Evolutionary conservation across 2,329 filamentous ascomycete genomes (phyloP), one percentile per base, ranked within the genome.

Genomic region (Orbilia brochopaga): DNA sequence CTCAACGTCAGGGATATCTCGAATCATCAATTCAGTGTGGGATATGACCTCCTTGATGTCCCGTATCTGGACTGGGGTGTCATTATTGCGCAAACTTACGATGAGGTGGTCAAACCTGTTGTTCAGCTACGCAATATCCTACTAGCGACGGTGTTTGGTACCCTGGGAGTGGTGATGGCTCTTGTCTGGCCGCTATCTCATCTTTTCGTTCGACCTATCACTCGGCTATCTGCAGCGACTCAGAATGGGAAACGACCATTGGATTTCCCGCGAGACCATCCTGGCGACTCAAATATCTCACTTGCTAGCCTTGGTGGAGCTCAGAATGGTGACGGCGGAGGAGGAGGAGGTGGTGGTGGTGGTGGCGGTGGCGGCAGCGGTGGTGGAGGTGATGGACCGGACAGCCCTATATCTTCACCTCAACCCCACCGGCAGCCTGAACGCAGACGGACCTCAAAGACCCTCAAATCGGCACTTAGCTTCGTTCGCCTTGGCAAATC

Each of bases 141-240:
- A 1, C 80, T 96, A 1, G 90, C 87, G 2, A 96, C 91, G 70
- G 89, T 96, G 0, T 95, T 96, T 78, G 90, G 89, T 0, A 93
- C 91, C 0, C 84, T 88, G 13, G 92, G 88, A 0, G 83, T 89
- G 3, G 85, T 95, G 59, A 78, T 92, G 1, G 73, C 95, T 6
- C 78, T 95, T 0, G 83, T 91, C 1, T 84, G 92, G 46, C 91
- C 92, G 0, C 86, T 92, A 46, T 91, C 92, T 1, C 92, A 96
- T 78, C 85, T 89, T 65, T 90, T 90, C 55, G 91, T 94, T 51
- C 82, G 87, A 75, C 92, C 92, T 0, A 96, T 96, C 74, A 83
- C 89, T 55, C 84, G 89, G 73, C 81, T 96, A 40, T 90, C 90
- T 76, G 82, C 84, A 27, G 91, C 91, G 0, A 94, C 91, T 0